phyloP scores from a whole-genome alignment of 495 filamentous ascomycete genomes.

The Penicillium cinerascens region DNA sequence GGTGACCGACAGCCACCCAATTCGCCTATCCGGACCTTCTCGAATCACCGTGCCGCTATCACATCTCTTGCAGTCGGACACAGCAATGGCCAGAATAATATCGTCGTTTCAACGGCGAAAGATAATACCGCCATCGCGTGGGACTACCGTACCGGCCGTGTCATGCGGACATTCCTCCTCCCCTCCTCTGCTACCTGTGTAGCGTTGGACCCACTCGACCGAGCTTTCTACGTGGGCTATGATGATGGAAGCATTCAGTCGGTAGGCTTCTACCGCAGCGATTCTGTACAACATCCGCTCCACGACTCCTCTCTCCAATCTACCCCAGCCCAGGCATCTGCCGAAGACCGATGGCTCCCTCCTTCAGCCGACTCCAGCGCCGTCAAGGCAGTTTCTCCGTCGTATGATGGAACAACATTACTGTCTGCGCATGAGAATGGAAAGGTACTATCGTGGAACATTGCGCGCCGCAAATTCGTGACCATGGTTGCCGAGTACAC shows the following conservation, averaged over 20 bases:
- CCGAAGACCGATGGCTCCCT: slow-evolving; percentile 57
- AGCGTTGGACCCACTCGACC: slow-evolving; percentile 75
- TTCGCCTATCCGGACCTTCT: slow-evolving; percentile 63
- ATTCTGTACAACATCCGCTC: slow-evolving; percentile 48
- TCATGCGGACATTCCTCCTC: slow-evolving; percentile 76
- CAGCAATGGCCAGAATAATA: slow-evolving; percentile 63
- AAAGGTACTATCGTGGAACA: slow-evolving; percentile 76
- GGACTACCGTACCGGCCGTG: slow-evolving; percentile 76
- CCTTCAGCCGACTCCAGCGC: slow-evolving; percentile 58
- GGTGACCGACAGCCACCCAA: slow-evolving; percentile 41
- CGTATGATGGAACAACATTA: slow-evolving; percentile 77
- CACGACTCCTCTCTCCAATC: slow-evolving; percentile 52
- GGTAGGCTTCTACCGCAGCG: slow-evolving; percentile 68
- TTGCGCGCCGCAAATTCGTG: slow-evolving; percentile 59
- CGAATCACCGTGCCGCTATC: slow-evolving; percentile 76
- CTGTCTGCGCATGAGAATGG: slow-evolving; percentile 80
- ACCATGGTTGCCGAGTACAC: slow-evolving; percentile 64
- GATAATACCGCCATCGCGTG: slow-evolving; percentile 83
- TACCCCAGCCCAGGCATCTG: slow-evolving; percentile 55
- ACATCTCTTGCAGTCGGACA: slow-evolving; percentile 66
- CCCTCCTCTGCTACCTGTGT: slow-evolving; percentile 67
- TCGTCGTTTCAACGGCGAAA: slow-evolving; percentile 72
- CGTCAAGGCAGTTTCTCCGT: slow-evolving; percentile 60
- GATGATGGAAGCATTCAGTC: slow-evolving; percentile 80
- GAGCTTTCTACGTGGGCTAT: slow-evolving; percentile 77